Evolutionary conservation across 352 stramenopile genomes (phyloP).

Genomic region (Globisporangium barbulae): DNA sequence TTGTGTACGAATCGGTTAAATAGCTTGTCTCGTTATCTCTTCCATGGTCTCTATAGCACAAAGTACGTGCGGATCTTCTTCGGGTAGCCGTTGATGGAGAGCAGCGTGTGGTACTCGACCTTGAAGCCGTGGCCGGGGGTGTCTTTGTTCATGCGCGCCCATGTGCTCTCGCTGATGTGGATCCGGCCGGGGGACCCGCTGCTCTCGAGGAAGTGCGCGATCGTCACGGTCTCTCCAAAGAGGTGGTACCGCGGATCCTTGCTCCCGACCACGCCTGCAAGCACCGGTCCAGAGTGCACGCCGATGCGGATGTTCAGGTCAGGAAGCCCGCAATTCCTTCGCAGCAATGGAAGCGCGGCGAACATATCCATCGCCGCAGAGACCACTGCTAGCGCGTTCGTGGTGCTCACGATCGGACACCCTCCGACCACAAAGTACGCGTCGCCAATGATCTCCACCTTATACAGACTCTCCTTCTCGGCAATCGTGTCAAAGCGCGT

Average conservation of each 20-base stretch:
- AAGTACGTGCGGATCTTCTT: slow-evolving; percentile 84
- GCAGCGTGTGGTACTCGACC: slow-evolving; percentile 81
- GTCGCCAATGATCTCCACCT: slow-evolving; percentile 89
- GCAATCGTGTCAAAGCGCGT: slow-evolving; percentile 84
- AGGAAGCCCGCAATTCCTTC: slow-evolving; percentile 67
- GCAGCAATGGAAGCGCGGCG: slow-evolving; percentile 45
- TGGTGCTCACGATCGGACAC: slow-evolving; percentile 56
- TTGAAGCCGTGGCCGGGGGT: slow-evolving; percentile 76
- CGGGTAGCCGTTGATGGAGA: slow-evolving; percentile 65
- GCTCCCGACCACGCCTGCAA: slow-evolving; percentile 82
- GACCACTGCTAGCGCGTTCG: slow-evolving; percentile 71
- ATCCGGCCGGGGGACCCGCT: slow-evolving; percentile 70
- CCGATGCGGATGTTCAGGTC: slow-evolving; percentile 88
- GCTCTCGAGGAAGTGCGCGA: slow-evolving; percentile 80
- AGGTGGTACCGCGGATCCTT: slow-evolving; percentile 84
- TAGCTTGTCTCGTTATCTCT: neutral
- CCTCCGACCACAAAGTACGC: slow-evolving; percentile 83
- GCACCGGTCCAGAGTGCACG: slow-evolving; percentile 74
- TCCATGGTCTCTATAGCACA: slow-evolving; percentile 34
- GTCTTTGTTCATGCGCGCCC: slow-evolving; percentile 79
- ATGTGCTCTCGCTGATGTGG: slow-evolving; percentile 82
- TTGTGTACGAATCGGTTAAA: neutral
- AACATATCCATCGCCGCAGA: slow-evolving; percentile 80
- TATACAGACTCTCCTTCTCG: slow-evolving; percentile 86
- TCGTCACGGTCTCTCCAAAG: slow-evolving; percentile 84